phyloP scores from a whole-genome alignment of 2,329 filamentous ascomycete genomes.

The Lasiodiplodia gonubiensis region DNA sequence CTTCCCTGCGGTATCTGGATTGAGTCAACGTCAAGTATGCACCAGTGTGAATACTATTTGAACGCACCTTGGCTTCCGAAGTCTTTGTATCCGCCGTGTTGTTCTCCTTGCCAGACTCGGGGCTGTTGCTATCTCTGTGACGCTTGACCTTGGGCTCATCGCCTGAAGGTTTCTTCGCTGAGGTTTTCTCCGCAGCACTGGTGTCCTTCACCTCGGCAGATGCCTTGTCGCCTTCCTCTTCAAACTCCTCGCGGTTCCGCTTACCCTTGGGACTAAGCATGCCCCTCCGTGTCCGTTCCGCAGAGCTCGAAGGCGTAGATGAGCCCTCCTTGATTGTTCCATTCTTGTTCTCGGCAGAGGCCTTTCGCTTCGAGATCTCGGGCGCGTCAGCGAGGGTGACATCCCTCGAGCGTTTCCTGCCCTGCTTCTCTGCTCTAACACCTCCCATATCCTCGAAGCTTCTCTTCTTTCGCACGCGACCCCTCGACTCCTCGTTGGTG shows the following conservation, averaged over 20 bases:
- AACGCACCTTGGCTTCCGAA: constrained; percentile 36
- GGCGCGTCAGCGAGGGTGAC: constrained; percentile 34
- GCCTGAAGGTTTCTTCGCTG: constrained; percentile 28
- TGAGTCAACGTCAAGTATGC: background rate
- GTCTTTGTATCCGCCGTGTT: background rate
- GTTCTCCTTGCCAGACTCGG: constrained; percentile 32
- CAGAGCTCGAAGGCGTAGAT: constrained; percentile 31
- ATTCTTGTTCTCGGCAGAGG: constrained; percentile 41
- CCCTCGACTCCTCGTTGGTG: constrained; percentile 11
- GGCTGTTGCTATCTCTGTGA: constrained; percentile 41
- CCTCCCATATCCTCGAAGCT: constrained; percentile 53
- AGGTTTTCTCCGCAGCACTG: background rate
- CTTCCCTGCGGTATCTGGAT: constrained; percentile 44
- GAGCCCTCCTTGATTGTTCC: constrained; percentile 32
- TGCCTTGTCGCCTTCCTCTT: constrained; percentile 30
- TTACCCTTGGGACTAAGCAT: constrained; percentile 57
- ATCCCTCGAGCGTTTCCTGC: constrained; percentile 55
- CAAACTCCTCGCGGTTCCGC: constrained; percentile 47
- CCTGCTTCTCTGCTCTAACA: constrained; percentile 48
- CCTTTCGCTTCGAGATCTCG: constrained; percentile 38
- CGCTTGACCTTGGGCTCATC: constrained; percentile 47
- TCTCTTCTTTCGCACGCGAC: constrained; percentile 50
- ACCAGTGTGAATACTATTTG: background rate
- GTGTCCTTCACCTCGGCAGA: constrained; percentile 25
- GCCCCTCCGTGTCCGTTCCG: constrained; percentile 27